A percentile compares a stretch with the other conserved stretches of the same genome.
These are phyloP conservation scores for Exophiala aquamarina DNA, from an alignment of 2,329 filamentous ascomycete genomes.

Conservation along the genomic window DNA sequence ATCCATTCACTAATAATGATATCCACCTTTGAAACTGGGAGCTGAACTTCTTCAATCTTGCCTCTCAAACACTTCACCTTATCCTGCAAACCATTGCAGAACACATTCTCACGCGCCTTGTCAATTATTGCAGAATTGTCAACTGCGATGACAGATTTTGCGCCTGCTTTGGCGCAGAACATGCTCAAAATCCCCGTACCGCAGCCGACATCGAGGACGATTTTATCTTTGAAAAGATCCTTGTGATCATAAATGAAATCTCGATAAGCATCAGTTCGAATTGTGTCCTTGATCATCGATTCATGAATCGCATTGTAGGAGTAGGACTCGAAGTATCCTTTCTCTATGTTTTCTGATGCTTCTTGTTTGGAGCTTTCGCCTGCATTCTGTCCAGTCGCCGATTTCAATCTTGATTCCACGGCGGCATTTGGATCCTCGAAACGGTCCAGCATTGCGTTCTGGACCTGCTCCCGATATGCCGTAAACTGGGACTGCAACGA, in stretches of 20 bases:
- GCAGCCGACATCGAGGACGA: conserved; percentile 88
- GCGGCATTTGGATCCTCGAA: conserved; percentile 54
- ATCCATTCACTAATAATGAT: conserved; percentile 98
- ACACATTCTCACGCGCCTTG: conserved; percentile 81
- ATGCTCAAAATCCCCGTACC: conserved; percentile 83
- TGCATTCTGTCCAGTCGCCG: conserved; percentile 1
- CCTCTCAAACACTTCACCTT: conserved; percentile 79
- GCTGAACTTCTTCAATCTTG: conserved; percentile 80
- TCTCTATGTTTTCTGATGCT: conserved; percentile 45
- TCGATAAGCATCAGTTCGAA: conserved; percentile 87
- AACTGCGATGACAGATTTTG: conserved; percentile 81
- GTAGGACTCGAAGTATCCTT: conserved; percentile 65
- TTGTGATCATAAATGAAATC: conserved; percentile 96
- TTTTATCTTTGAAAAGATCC: conserved; percentile 79
- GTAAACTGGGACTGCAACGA: conserved; percentile 62
- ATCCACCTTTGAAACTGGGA: conserved; percentile 80
- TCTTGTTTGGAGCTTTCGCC: no score
- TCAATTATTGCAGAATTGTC: conserved; percentile 90
- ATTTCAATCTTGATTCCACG: conserved; percentile 32
- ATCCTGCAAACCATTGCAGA: conserved; percentile 72
- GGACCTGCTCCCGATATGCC: conserved; percentile 64
- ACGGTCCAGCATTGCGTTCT: conserved; percentile 66
- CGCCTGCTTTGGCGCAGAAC: conserved; percentile 90
- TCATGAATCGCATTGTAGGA: conserved; percentile 84
- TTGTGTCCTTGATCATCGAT: conserved; percentile 87